Evolutionary conservation across 2,329 filamentous ascomycete species (phyloP).

Genomic region (Ophiocordyceps australis): DNA sequence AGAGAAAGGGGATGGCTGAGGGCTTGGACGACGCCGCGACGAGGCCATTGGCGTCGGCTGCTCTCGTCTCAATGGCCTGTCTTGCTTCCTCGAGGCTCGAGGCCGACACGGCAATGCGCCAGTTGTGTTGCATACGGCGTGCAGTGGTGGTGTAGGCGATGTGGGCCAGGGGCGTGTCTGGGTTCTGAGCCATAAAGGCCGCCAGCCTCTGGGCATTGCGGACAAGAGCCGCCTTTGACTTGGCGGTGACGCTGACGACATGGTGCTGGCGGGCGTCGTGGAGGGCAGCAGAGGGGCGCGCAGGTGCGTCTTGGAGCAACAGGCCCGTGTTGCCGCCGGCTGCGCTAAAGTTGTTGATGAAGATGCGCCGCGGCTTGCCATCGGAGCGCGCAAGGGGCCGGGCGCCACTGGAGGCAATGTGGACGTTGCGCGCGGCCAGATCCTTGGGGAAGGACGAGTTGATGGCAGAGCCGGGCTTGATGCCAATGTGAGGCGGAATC

Average conservation of each 20-base stretch:
- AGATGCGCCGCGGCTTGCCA: constrained; percentile 24
- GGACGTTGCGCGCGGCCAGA: constrained; percentile 31
- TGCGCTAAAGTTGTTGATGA: constrained; percentile 53
- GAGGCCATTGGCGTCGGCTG: not conserved
- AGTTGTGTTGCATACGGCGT: not conserved
- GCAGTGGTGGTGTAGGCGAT: not conserved
- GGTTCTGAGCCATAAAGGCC: not conserved
- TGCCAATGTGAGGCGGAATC: constrained; percentile 47
- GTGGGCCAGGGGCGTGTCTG: not conserved
- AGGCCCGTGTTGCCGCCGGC: constrained; percentile 56
- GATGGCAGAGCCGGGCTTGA: constrained; percentile 33
- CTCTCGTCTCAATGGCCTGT: not conserved
- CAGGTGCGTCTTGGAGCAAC: constrained; percentile 36
- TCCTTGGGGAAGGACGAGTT: constrained; percentile 39
- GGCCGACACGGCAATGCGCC: not conserved
- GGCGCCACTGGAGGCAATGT: constrained; percentile 34
- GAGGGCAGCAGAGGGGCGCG: not conserved
- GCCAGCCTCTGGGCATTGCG: not conserved
- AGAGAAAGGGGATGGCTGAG: not conserved
- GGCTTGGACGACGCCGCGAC: not conserved
- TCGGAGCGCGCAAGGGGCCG: constrained; percentile 25
- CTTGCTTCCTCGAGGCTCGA: not conserved
- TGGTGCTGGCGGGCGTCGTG: constrained; percentile 1
- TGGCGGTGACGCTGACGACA: constrained; percentile 2
- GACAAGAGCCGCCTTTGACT: constrained; percentile 1